Conservation (phyloP, 1,139 yeast genomes). For the Groenewaldozyma sp. region DNA sequence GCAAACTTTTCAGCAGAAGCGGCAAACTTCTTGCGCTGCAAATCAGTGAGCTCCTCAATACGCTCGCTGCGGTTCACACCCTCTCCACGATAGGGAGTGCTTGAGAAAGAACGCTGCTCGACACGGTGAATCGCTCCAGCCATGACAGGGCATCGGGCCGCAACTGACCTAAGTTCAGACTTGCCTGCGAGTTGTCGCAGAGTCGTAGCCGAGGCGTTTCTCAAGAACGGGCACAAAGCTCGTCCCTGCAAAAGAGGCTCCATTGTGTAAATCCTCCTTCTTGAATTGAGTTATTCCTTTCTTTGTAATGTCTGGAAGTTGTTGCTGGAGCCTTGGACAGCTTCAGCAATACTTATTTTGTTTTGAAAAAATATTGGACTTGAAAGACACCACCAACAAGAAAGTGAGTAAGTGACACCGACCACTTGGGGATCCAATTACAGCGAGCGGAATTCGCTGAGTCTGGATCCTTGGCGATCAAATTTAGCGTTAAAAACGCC, state of each 20-base stretch:
- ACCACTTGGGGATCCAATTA: too few species aligned
- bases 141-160: constrained; percentile 81
- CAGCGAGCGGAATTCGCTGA: too few species aligned
- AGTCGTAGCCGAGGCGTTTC: constrained; percentile 49
- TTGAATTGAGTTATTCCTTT: too few species aligned
- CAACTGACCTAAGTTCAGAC: constrained; percentile 43
- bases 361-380: too few species aligned
- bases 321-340: too few species aligned
- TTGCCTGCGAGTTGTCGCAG: constrained; percentile 32
- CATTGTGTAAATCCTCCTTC: background rate
- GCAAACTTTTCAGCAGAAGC: background rate
- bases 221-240: constrained; percentile 79
- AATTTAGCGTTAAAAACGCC: too few species aligned
- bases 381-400: too few species aligned
- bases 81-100: constrained; percentile 36
- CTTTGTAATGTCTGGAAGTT: too few species aligned
- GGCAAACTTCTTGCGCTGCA: background rate
- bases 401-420: too few species aligned
- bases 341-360: too few species aligned
- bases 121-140: constrained; percentile 53
- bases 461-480: too few species aligned
- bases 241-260: constrained; percentile 43
- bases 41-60: constrained; percentile 1
- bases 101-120: constrained; percentile 37
- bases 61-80: constrained; percentile 1